Conservation (phyloP, 495 filamentous ascomycete species). For the Astrocystis sublimbata region DNA sequence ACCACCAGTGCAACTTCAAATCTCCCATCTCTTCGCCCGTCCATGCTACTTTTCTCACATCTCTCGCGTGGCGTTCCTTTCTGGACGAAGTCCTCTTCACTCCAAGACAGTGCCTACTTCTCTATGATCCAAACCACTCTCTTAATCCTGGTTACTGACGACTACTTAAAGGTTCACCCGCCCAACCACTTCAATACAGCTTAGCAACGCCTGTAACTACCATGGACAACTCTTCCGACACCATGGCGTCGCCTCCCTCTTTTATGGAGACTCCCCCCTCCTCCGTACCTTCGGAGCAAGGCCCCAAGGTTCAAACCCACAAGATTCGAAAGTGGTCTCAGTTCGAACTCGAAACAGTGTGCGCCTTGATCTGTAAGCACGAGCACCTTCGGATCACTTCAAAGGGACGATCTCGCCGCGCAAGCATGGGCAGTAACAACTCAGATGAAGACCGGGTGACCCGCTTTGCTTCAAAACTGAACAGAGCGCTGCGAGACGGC, state of each 20-base stretch:
- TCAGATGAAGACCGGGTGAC: slow-evolving; percentile 9
- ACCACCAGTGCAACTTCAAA: not conserved
- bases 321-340: slow-evolving; percentile 17
- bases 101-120: not conserved
- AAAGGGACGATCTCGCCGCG: slow-evolving; percentile 3
- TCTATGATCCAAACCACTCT: not conserved
- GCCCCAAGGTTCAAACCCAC: not conserved
- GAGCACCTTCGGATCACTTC: slow-evolving; percentile 16
- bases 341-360: slow-evolving; percentile 25
- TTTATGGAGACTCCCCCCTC: not conserved
- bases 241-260: not conserved
- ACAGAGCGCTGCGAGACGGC: slow-evolving; percentile 23
- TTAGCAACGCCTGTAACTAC: not conserved
- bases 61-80: not conserved
- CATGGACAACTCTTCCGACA: slow-evolving; percentile 2
- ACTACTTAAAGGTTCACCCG: not conserved
- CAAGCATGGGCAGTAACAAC: not conserved
- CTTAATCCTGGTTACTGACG: not conserved
- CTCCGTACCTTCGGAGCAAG: not conserved
- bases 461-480: slow-evolving; percentile 26
- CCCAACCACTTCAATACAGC: not conserved
- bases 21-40: not conserved
- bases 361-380: slow-evolving; percentile 24
- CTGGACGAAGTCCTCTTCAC: not conserved
- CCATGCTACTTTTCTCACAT: not conserved